A percentile compares a stretch with the other conserved stretches of the same genome.
phyloP scores from a whole-genome alignment of 1,284 basidiomycete genomes.

The Cutaneotrichosporon sp. region DNA sequence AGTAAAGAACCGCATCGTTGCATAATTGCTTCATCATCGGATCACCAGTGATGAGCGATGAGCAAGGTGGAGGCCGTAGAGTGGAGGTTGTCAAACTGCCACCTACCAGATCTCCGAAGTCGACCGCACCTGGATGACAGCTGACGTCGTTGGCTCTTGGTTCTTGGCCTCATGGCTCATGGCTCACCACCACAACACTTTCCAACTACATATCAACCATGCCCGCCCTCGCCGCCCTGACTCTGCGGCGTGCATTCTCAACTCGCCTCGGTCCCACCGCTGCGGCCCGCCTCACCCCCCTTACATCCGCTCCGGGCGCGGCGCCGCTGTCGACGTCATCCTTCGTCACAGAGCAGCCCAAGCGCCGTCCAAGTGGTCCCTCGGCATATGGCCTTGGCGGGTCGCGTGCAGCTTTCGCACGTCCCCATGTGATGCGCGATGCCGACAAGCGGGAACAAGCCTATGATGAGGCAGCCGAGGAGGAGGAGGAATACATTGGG shows the following conservation, averaged over 20 bases:
- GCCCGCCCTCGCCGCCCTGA: background rate
- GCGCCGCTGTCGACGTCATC: background rate
- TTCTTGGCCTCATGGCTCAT: background rate
- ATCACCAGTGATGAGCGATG: background rate
- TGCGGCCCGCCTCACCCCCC: background rate
- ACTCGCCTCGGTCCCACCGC: slow-evolving; percentile 1
- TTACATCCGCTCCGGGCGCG: background rate
- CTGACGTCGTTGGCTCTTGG: slow-evolving; percentile 3
- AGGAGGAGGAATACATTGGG: background rate
- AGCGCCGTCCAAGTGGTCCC: background rate
- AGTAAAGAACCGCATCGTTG: background rate
- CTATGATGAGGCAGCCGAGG: background rate
- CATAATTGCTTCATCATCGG: background rate
- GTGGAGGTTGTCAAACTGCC: background rate
- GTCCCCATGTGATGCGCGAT: background rate
- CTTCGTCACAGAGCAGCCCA: background rate
- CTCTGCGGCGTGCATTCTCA: slow-evolving; percentile 7
- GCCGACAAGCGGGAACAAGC: background rate
- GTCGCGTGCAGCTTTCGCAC: background rate
- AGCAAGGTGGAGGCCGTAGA: no score
- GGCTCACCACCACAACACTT: background rate
- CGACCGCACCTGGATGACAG: background rate
- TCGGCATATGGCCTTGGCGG: background rate
- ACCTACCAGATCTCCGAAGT: background rate
- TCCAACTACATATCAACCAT: slow-evolving; percentile 1